Base-by-base conservation (phyloP, 2,329 filamentous ascomycete species). In the Mycosphaerella arachidis region DNA sequence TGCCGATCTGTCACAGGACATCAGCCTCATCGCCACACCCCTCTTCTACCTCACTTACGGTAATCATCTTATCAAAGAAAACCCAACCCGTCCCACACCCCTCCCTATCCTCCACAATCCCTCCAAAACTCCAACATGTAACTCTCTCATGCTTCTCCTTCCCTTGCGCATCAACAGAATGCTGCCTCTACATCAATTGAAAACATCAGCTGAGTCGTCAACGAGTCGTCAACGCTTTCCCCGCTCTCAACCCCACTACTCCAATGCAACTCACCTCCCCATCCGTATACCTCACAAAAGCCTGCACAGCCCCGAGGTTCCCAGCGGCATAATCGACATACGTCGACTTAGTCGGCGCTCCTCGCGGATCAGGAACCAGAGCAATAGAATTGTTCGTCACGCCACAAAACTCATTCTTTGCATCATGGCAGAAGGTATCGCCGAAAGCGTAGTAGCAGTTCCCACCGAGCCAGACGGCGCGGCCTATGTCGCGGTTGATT, bases 391-490 rank as follows among this genome's bases (percentile, higher is more conserved):
- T 58, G 13, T 53, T 54, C 9, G 37, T 54, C 6, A 58, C 40
- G 16, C 56, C 56, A 13, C 37, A 33, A 51, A 58, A 58, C 33
- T 54, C 51, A 5, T 51, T 51, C 10, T 8, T 18, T 4, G 4
- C 10, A 51, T 58, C 51, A 51, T 58, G 56, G 37, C 56, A 58
- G 51, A 58, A 58, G 37, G 56, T 58, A 37, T 58, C 56, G 48
- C 56, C 56, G 29, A 54, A 58, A 30, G 31, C 20, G 50, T 58
- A 53, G 56, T 58, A 58, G 27, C 24, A 29, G 56, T 58, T 53
- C 10, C 13, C n/a, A n/a, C 37, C 35, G 10, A 58, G 37, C 48
- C 43, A 37, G 51, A n/a, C 16, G 37, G 56, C 35, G 40, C 37
- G 48, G 1, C 56, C 56, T 1, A 58, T 53, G 56, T 58, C 56